Percentiles rank a stretch among this genome's conserved stretches.
These are phyloP conservation scores for Suhomyces guaymorum DNA, from an alignment of 1,139 yeast genomes.

Conservation along the genomic window DNA sequence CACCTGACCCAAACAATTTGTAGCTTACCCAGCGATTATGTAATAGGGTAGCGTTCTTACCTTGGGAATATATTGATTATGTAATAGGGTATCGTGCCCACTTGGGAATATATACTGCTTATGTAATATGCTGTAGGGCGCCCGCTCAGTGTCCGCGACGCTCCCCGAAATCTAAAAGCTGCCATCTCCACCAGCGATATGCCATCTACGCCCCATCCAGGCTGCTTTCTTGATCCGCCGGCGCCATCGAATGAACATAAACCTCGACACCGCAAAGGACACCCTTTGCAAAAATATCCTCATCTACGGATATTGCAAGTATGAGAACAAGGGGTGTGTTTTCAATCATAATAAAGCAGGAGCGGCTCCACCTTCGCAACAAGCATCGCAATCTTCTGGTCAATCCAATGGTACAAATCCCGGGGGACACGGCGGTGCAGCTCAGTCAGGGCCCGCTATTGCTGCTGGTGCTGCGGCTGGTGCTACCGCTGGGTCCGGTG, in stretches of 20 bases:
- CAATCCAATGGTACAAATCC: too few relatives aligned
- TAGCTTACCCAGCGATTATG: too few relatives aligned
- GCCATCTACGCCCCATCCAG: too few relatives aligned
- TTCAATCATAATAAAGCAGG: conserved; percentile 60
- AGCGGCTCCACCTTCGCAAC: conserved; percentile 14
- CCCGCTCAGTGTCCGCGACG: conserved; percentile 4
- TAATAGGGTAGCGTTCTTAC: too few relatives aligned
- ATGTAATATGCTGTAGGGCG: background rate
- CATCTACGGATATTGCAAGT: conserved; percentile 87
- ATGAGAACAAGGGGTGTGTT: conserved; percentile 85
- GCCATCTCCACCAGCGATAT: background rate
- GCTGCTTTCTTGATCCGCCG: background rate
- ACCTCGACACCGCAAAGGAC: conserved; percentile 62
- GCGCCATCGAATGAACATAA: conserved; percentile 37
- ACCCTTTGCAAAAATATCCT: conserved; percentile 83
- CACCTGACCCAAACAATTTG: too few relatives aligned
- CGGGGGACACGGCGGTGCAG: too few relatives aligned
- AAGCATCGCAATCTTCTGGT: too few relatives aligned
- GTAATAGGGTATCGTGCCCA: too few relatives aligned
- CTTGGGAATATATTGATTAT: too few relatives aligned
- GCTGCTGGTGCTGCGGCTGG: background rate
- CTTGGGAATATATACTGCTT: background rate
- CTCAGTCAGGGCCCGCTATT: too few relatives aligned
- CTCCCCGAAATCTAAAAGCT: background rate
- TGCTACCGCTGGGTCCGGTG: background rate